Conservation (phyloP, 192 early-diverging fungal genomes). For the Mortierella claussenii region DNA sequence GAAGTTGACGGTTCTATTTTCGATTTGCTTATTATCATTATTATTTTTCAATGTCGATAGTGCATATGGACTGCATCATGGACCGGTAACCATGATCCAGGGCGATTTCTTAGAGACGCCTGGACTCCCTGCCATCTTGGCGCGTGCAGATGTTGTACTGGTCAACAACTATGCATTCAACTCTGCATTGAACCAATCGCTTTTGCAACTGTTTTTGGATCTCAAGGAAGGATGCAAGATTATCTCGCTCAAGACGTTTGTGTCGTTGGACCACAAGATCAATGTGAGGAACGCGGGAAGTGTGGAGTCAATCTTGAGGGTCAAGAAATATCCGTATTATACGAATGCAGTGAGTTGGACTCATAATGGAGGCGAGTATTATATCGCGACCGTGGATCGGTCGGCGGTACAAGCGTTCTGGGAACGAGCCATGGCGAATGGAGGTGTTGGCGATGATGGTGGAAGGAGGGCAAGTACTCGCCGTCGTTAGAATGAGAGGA, state of each 20-base stretch:
- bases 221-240: conserved; percentile 88
- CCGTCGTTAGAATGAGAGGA: conserved; percentile 11
- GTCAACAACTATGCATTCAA: conserved; percentile 98
- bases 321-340: conserved; percentile 73
- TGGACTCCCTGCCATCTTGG: conserved; percentile 74
- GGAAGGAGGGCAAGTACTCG: conserved; percentile 28
- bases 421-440: conserved; percentile 20
- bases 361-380: conserved; percentile 82
- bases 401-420: conserved; percentile 59
- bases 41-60: conserved; percentile 23
- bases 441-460: conserved; percentile 20
- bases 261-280: conserved; percentile 79
- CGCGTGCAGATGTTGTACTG: conserved; percentile 89
- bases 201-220: conserved; percentile 90
- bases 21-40: background rate
- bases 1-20: background rate
- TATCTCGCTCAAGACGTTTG: conserved; percentile 89
- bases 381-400: conserved; percentile 83
- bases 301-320: conserved; percentile 76
- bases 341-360: conserved; percentile 83
- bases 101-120: conserved; percentile 89
- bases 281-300: conserved; percentile 75
- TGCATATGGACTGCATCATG: conserved; percentile 68
- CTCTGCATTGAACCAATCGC: conserved; percentile 81
- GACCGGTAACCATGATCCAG: conserved; percentile 72